Evolutionary conservation across 1,284 basidiomycete species (phyloP).

Genomic region (Puccinia brachypodii): DNA sequence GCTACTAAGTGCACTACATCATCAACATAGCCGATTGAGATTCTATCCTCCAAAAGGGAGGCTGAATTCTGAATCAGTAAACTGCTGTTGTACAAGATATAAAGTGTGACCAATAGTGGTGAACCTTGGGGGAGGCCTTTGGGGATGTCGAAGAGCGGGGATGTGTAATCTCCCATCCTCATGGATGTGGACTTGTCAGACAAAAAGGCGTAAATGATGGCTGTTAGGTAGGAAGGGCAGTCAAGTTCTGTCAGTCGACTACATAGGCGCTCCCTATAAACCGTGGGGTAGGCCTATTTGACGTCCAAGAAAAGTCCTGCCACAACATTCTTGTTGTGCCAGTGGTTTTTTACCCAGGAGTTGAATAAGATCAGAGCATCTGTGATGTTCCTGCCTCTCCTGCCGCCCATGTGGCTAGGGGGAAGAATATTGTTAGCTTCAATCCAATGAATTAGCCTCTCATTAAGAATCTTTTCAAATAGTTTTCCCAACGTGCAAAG

Average conservation of each 20-base stretch:
- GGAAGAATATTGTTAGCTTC: not conserved
- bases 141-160: not conserved
- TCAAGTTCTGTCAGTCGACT: not conserved
- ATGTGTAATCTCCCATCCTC: constrained; percentile 10
- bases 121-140: constrained; percentile 29
- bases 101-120: constrained; percentile 9
- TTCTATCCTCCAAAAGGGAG: not conserved
- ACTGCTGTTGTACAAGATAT: constrained; percentile 31
- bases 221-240: not conserved
- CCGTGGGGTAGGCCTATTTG: constrained; percentile 29
- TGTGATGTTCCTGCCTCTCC: not conserved
- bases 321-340: constrained; percentile 1
- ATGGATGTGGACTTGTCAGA: not conserved
- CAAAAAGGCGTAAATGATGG: not conserved
- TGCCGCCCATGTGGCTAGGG: not conserved
- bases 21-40: constrained; percentile 15
- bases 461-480: constrained; percentile 15
- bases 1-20: constrained; percentile 2
- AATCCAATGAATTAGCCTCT: not conserved
- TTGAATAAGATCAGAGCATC: not conserved
- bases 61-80: not conserved
- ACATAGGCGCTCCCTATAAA: not conserved
- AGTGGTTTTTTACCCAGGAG: constrained; percentile 3
- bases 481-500: constrained; percentile 16
- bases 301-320: constrained; percentile 27